phyloP scores from a whole-genome alignment of 2,329 filamentous ascomycete genomes.

The Fusarium camptoceras region DNA sequence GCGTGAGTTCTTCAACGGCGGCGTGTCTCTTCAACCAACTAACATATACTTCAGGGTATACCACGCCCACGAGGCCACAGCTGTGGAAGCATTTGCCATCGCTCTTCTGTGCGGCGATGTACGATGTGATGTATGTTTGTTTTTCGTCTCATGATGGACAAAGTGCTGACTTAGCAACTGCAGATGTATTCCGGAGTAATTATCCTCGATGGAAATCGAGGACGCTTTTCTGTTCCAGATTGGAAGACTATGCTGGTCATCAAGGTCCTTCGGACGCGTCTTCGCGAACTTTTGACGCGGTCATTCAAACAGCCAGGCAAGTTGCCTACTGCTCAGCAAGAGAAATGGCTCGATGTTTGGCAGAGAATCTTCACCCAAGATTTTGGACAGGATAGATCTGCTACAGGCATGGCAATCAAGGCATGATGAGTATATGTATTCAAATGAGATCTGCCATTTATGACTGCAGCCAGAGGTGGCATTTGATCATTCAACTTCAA shows the following conservation, averaged over 20 bases:
- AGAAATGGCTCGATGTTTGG: constrained; percentile 81
- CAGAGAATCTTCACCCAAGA: constrained; percentile 74
- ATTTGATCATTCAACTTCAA: neutral
- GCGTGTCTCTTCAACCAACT: constrained; percentile 10
- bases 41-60: constrained; percentile 68
- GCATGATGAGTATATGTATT: constrained; percentile 45
- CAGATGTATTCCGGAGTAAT: constrained; percentile 89
- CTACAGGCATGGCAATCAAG: constrained; percentile 46
- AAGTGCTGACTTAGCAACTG: constrained; percentile 1
- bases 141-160: neutral
- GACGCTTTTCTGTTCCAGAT: constrained; percentile 84
- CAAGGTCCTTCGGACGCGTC: constrained; percentile 78
- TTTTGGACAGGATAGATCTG: constrained; percentile 51
- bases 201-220: constrained; percentile 86
- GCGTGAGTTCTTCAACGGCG: constrained; percentile 62
- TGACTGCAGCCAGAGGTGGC: neutral
- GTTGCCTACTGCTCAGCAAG: constrained; percentile 72
- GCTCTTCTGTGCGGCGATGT: constrained; percentile 88
- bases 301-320: constrained; percentile 77
- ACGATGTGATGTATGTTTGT: constrained; percentile 77
- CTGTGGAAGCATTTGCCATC: constrained; percentile 83
- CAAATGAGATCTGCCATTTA: neutral
- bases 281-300: constrained; percentile 79
- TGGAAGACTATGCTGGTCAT: constrained; percentile 94
- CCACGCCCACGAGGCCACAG: constrained; percentile 90